Percentiles rank a stretch among this genome's conserved stretches.
These are phyloP conservation scores for Mycena olivaceomarginata DNA, from an alignment of 768 basidiomycete species.

Conservation along the genomic window DNA sequence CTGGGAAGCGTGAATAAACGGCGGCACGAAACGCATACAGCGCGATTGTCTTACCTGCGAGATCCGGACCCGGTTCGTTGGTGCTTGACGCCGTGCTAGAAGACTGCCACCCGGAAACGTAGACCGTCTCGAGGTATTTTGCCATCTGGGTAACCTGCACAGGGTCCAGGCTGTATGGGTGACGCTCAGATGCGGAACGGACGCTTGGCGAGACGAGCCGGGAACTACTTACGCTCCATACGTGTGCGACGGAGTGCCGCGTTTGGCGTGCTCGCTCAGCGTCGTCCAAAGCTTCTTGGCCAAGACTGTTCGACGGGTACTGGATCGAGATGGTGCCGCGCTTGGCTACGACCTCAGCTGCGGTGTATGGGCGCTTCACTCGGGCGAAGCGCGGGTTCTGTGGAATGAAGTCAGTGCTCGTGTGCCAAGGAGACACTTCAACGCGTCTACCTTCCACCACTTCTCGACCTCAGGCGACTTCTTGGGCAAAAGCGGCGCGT, in stretches of 20 bases:
- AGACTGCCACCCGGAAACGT: conserved; percentile 97
- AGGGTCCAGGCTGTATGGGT: conserved; percentile 88
- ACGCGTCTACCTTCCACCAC: conserved; percentile 90
- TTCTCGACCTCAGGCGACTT: conserved; percentile 91
- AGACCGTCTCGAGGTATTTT: conserved; percentile 97
- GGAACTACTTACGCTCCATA: conserved; percentile 93
- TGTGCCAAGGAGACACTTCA: conserved; percentile 3
- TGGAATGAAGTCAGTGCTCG: conserved; percentile 24
- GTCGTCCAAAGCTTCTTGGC: conserved; percentile 91
- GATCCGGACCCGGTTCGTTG: conserved; percentile 98
- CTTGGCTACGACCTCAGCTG: conserved; percentile 95
- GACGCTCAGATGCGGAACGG: neutral
- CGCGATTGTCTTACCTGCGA: conserved; percentile 81
- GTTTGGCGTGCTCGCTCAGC: conserved; percentile 85
- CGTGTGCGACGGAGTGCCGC: conserved; percentile 92
- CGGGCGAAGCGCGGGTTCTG: conserved; percentile 92
- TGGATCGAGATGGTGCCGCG: conserved; percentile 90
- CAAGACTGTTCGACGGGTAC: conserved; percentile 90
- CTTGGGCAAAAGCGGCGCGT: conserved; percentile 81
- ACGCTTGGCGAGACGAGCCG: neutral
- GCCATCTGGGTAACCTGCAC: conserved; percentile 99
- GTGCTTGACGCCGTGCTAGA: conserved; percentile 95
- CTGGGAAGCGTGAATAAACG: conserved; percentile 58
- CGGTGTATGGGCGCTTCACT: conserved; percentile 94
- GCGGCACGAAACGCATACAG: neutral